These are phyloP conservation scores for Coemansia sp. DNA, from an alignment of 371 early-diverging fungal species.

Conservation along the genomic window DNA sequence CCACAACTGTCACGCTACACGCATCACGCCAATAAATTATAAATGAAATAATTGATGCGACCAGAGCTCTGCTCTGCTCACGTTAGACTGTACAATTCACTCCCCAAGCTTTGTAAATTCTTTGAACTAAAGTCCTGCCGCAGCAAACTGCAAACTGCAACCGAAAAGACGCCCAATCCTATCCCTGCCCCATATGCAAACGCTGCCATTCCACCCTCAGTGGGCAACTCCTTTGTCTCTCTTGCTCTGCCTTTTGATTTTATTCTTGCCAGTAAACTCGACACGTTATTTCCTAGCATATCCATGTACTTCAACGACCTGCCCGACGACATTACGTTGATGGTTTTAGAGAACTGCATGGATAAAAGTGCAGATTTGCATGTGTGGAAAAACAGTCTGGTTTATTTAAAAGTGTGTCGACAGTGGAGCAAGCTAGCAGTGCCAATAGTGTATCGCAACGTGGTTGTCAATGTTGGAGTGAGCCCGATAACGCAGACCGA, in stretches of 20 bases:
- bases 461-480: neutral
- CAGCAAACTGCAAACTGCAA: neutral
- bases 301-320: neutral
- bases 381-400: constrained; percentile 1
- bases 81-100: no score
- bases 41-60: neutral
- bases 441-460: neutral
- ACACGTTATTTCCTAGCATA: neutral
- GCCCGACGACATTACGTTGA: neutral
- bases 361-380: neutral
- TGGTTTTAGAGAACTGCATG: neutral
- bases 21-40: neutral
- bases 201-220: neutral
- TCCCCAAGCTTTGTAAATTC: no score
- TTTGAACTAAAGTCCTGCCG: neutral
- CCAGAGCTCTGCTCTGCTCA: no score
- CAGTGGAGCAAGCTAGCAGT: constrained; percentile 1
- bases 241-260: neutral
- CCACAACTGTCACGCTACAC: neutral
- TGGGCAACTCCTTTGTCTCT: neutral
- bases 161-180: neutral
- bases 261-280: neutral
- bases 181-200: no score
- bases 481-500: no score
- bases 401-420: constrained; percentile 2